Percentiles rank a stretch among this genome's conserved stretches.
Conservation (phyloP, 225 moss, liverwort and hornwort species). For the Polytrichum commune region DNA sequence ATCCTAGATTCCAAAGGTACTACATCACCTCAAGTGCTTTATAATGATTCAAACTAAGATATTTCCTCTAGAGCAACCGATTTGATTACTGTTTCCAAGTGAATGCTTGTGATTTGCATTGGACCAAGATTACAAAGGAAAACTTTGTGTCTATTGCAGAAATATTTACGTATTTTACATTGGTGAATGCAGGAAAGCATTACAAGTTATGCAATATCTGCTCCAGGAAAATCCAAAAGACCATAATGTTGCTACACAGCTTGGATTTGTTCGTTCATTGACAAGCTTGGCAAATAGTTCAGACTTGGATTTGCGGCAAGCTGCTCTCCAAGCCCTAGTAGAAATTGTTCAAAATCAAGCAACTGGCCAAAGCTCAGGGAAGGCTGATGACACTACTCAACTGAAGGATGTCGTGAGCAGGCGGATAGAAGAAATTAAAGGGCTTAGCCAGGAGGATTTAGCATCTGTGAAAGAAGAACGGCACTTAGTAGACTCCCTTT, state of each 20-base stretch:
- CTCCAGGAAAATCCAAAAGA: conserved; percentile 75
- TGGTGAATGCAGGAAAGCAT: conserved; percentile 59
- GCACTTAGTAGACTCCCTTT: conserved; percentile 64
- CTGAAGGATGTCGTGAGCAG: conserved; percentile 47
- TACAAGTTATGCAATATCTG: conserved; percentile 86
- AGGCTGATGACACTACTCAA: conserved; percentile 42
- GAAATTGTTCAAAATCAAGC: conserved; percentile 54
- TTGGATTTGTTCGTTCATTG: conserved; percentile 65
- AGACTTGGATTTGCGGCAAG: conserved; percentile 81
- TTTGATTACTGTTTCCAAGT: not conserved
- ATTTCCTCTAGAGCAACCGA: too few relatives aligned
- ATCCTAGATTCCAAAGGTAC: conserved; percentile 75
- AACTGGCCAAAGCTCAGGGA: conserved; percentile 27
- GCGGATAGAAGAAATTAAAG: conserved; percentile 65
- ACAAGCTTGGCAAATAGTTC: conserved; percentile 49
- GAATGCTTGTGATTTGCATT: not conserved
- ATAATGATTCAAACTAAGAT: too few relatives aligned
- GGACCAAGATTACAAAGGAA: too few relatives aligned
- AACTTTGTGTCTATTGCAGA: too few relatives aligned
- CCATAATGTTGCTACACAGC: conserved; percentile 66
- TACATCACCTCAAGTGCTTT: not conserved
- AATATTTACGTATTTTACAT: not conserved
- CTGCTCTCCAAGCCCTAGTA: conserved; percentile 60
- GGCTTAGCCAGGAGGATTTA: conserved; percentile 56
- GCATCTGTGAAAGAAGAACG: conserved; percentile 82